These are phyloP conservation scores for Coemansia sp. DNA, from an alignment of 192 early-diverging fungal species.

Conservation along the genomic window DNA sequence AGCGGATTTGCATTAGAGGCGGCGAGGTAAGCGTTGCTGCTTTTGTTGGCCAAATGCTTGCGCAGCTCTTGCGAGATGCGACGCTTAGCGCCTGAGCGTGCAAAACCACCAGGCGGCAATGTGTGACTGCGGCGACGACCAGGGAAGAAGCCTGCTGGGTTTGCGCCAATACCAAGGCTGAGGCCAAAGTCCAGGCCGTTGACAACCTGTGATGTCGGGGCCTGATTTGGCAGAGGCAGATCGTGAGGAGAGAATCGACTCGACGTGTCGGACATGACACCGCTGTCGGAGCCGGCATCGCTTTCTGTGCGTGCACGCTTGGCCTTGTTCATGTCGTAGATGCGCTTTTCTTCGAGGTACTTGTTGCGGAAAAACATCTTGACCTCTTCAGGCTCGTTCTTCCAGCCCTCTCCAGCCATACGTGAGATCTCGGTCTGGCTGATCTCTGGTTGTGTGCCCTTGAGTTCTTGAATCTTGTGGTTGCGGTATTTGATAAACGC, in stretches of 20 bases:
- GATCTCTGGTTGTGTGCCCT: slow-evolving; percentile 39
- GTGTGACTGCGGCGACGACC: slow-evolving; percentile 52
- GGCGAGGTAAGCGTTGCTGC: slow-evolving; percentile 27
- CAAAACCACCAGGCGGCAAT: slow-evolving; percentile 36
- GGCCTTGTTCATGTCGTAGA: slow-evolving; percentile 55
- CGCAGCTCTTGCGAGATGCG: slow-evolving; percentile 54
- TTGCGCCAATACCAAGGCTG: slow-evolving; percentile 18
- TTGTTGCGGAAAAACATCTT: slow-evolving; percentile 32
- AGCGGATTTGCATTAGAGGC: slow-evolving; percentile 2
- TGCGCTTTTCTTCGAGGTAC: slow-evolving; percentile 48
- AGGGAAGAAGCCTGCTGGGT: slow-evolving; percentile 32
- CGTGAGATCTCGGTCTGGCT: slow-evolving; percentile 55
- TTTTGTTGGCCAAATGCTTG: slow-evolving; percentile 53
- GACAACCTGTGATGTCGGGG: slow-evolving; percentile 1
- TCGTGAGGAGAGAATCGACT: slow-evolving; percentile 13
- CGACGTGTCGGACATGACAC: slow-evolving; percentile 11
- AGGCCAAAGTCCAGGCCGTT: slow-evolving; percentile 8
- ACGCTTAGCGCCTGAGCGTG: slow-evolving; percentile 37
- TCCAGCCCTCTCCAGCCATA: slow-evolving; percentile 52
- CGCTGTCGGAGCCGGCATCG: slow-evolving; percentile 29
- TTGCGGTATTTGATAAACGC: slow-evolving; percentile 56
- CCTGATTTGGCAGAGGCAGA: neutral
- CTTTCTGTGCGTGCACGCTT: slow-evolving; percentile 33
- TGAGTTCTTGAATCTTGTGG: slow-evolving; percentile 49
- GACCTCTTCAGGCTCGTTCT: slow-evolving; percentile 30